Conservation (phyloP, 768 basidiomycete genomes). For the Tubosaeta brunneosetosa region DNA sequence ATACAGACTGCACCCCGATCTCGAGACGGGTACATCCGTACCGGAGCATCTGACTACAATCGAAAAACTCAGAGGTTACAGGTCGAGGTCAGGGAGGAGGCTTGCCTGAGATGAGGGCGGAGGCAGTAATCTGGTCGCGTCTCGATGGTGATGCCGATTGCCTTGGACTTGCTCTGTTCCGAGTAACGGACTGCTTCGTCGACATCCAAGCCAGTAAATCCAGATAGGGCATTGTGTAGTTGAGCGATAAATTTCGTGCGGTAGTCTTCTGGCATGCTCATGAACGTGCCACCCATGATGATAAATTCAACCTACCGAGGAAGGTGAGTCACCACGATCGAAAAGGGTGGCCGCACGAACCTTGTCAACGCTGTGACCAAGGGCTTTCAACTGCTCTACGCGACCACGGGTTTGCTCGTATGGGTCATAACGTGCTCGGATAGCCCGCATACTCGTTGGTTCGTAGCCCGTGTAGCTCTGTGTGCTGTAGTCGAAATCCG, state of each 20-base stretch:
- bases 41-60: conserved; percentile 90
- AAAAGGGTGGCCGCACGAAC: conserved; percentile 38
- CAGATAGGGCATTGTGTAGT: conserved; percentile 93
- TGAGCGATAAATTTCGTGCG: conserved; percentile 91
- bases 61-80: not conserved
- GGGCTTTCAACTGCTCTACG: conserved; percentile 89
- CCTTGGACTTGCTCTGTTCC: conserved; percentile 96
- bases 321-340: not conserved
- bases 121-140: conserved; percentile 98
- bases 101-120: conserved; percentile 86
- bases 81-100: not conserved
- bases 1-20: conserved; percentile 98
- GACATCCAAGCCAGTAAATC: conserved; percentile 87
- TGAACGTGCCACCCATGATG: conserved; percentile 98
- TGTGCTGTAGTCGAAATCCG: conserved; percentile 99
- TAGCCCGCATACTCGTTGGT: conserved; percentile 98
- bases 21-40: conserved; percentile 98
- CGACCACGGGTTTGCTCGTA: conserved; percentile 96
- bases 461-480: conserved; percentile 95
- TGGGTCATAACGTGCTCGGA: conserved; percentile 93
- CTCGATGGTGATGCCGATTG: conserved; percentile 98
- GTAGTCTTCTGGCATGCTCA: conserved; percentile 99
- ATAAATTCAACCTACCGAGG: conserved; percentile 73
- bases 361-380: conserved; percentile 98
- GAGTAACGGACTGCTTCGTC: conserved; percentile 98